Evolutionary conservation across 2,329 filamentous ascomycete genomes (phyloP).

Genomic region (Arachnomyces sp.): DNA sequence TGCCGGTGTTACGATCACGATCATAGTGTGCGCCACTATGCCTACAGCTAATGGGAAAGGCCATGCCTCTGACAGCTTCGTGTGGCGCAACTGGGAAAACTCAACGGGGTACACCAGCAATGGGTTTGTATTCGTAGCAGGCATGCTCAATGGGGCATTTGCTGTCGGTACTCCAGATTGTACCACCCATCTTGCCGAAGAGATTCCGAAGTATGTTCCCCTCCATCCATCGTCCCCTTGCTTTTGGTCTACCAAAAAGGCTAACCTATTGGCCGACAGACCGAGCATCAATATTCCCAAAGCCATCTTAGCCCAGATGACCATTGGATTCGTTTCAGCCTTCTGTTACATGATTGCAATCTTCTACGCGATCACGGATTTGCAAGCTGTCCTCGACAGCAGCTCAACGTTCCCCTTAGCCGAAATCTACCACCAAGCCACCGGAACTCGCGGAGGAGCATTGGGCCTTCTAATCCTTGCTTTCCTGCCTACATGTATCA

Average conservation of each 20-base stretch:
- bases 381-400: conserved; percentile 32
- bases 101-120: conserved; percentile 36
- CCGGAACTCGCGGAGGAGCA: conserved; percentile 41
- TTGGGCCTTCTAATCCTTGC: conserved; percentile 52
- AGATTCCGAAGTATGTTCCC: conserved; percentile 42
- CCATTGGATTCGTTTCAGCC: conserved; percentile 39
- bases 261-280: conserved; percentile 12
- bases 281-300: conserved; percentile 41
- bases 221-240: background rate
- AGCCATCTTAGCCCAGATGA: conserved; percentile 42
- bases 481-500: conserved; percentile 48
- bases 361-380: conserved; percentile 43
- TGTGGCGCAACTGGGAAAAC: conserved; percentile 50
- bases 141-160: conserved; percentile 62
- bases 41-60: conserved; percentile 33
- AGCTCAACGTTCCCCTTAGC: conserved; percentile 39
- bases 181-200: conserved; percentile 56
- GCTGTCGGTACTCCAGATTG: conserved; percentile 59
- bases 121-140: conserved; percentile 56
- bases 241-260: conserved; percentile 1
- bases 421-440: conserved; percentile 42
- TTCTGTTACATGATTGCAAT: conserved; percentile 43
- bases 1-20: conserved; percentile 44
- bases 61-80: conserved; percentile 44
- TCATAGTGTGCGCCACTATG: conserved; percentile 48